phyloP scores from a whole-genome alignment of 176 grass and related monocot species.

The Urochloa ruziziensis region DNA sequence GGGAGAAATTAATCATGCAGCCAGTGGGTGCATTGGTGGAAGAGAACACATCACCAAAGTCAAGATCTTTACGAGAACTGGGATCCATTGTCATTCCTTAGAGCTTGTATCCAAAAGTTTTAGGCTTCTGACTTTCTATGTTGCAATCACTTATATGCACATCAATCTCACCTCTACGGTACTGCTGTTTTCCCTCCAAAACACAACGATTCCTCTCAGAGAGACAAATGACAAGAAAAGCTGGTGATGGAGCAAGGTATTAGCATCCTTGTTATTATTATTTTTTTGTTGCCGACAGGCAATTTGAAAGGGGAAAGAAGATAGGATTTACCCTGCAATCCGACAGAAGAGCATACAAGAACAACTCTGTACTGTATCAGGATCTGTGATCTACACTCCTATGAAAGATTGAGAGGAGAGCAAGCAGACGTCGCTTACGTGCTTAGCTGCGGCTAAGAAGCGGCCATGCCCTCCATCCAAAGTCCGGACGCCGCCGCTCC shows the following conservation, averaged over 20 bases:
- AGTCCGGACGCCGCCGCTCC: not conserved
- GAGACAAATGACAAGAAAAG: not conserved
- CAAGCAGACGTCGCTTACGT: not conserved
- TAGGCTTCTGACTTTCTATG: not conserved
- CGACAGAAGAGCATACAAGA: not conserved
- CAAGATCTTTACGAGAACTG: slow-evolving; percentile 6
- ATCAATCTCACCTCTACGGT: not conserved
- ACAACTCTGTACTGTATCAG: not conserved
- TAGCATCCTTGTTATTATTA: too few species aligned
- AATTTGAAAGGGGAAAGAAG: not conserved
- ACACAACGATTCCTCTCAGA: not conserved
- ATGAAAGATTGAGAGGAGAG: not conserved
- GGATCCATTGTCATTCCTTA: slow-evolving; percentile 4
- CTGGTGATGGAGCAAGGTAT: not conserved
- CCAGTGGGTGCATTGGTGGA: not conserved
- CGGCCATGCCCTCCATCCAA: not conserved
- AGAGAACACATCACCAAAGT: slow-evolving; percentile 23
- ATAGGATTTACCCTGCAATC: not conserved
- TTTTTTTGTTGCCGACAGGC: not conserved
- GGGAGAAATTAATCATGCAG: slow-evolving; percentile 27
- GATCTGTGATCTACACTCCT: not conserved
- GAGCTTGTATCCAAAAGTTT: not conserved
- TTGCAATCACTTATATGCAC: not conserved
- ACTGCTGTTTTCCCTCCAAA: not conserved
- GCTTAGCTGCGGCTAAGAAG: not conserved